A percentile compares a stretch with the other conserved stretches of the same genome.
Evolutionary conservation across 2,329 filamentous ascomycete species (phyloP).

Genomic region (Talaromyces sp.): DNA sequence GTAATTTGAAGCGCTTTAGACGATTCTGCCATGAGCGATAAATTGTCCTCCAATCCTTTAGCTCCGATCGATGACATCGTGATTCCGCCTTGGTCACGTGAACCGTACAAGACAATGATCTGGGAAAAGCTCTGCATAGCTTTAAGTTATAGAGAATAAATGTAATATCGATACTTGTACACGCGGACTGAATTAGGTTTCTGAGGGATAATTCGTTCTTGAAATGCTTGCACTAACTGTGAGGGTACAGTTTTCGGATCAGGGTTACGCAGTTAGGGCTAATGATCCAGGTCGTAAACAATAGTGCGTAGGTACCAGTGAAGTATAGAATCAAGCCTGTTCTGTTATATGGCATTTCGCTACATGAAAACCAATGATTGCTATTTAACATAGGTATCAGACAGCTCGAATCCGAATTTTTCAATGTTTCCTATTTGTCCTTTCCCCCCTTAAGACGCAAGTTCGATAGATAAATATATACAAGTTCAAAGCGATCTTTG

Average conservation of each 20-base stretch:
- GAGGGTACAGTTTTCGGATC: not conserved
- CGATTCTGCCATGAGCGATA: not conserved
- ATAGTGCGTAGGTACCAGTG: no score
- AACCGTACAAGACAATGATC: not conserved
- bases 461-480: conserved; percentile 6
- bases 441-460: not conserved
- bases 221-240: no score
- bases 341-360: not conserved
- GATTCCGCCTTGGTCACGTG: not conserved
- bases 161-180: no score
- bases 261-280: not conserved
- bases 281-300: not conserved
- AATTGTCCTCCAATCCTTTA: not conserved
- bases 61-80: not conserved
- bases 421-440: not conserved
- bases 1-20: not conserved
- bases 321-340: no score
- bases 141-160: no score
- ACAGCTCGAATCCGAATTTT: not conserved
- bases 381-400: not conserved
- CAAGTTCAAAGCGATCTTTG: not conserved
- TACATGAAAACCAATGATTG: not conserved
- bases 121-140: no score
- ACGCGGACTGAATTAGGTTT: no score
- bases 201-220: no score